phyloP scores from a whole-genome alignment of 805 yeast genomes.

The Brettanomyces sp. region DNA sequence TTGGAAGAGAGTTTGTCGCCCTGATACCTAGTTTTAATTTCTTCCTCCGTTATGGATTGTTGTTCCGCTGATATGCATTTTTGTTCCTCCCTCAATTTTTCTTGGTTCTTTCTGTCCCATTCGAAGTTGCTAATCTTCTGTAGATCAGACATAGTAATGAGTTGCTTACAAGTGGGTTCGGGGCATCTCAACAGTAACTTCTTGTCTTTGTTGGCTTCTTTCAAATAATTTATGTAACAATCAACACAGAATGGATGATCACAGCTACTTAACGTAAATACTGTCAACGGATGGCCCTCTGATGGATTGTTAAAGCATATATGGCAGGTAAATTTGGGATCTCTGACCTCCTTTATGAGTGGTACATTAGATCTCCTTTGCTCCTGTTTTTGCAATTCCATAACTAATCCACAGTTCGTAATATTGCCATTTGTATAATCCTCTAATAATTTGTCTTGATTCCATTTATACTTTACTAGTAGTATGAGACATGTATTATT shows the following conservation, averaged over 20 bases:
- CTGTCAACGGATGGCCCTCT: slow-evolving; percentile 19
- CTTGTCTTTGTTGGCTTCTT: slow-evolving; percentile 29
- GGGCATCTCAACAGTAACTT: slow-evolving; percentile 58
- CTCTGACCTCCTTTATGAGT: slow-evolving; percentile 9
- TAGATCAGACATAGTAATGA: slow-evolving; percentile 34
- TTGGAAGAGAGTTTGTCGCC: slow-evolving; percentile 2
- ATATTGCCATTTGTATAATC: slow-evolving; percentile 34
- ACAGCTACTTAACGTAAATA: slow-evolving; percentile 49
- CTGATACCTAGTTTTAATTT: slow-evolving; percentile 14
- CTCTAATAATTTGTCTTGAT: slow-evolving; percentile 47
- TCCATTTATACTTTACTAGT: slow-evolving; percentile 46
- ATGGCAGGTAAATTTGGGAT: slow-evolving; percentile 36
- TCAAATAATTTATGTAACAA: slow-evolving; percentile 60
- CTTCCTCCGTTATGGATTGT: slow-evolving; percentile 11
- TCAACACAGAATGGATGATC: slow-evolving; percentile 58
- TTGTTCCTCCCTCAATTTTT: slow-evolving; percentile 7
- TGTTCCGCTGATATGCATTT: slow-evolving; percentile 3
- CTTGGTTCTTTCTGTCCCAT: slow-evolving; percentile 3
- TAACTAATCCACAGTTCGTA: slow-evolving; percentile 13
- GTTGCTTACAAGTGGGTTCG: slow-evolving; percentile 40
- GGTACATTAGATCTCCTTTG: slow-evolving; percentile 20
- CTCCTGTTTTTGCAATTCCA: slow-evolving; percentile 24
- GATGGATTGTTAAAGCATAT: slow-evolving; percentile 64
- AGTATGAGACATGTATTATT: slow-evolving; percentile 33
- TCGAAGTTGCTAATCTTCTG: slow-evolving; percentile 20